Evolutionary conservation across 202 grass and related monocot genomes (phyloP).

Genomic region (Zoysia matrella): DNA sequence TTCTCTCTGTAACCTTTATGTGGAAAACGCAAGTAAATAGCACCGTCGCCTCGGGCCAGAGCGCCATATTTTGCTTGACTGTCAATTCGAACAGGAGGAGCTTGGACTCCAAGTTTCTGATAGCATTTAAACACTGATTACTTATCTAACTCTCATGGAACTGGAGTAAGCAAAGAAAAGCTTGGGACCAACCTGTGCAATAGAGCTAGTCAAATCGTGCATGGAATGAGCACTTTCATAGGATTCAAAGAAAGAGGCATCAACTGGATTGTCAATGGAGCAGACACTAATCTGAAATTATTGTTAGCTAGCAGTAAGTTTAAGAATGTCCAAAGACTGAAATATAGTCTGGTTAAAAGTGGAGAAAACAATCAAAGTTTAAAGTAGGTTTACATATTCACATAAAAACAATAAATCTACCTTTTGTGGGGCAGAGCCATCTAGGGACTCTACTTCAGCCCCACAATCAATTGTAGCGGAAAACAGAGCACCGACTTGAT

Average conservation of each 20-base stretch:
- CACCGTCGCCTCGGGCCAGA: slow-evolving; percentile 85
- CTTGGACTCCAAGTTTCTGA: slow-evolving; percentile 95
- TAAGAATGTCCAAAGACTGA: neutral
- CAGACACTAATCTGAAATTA: slow-evolving; percentile 76
- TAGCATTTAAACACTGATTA: slow-evolving; percentile 45
- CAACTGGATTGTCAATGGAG: slow-evolving; percentile 60
- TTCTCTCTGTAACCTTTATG: slow-evolving; percentile 93
- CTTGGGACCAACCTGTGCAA: slow-evolving; percentile 67
- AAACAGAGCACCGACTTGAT: slow-evolving; percentile 80
- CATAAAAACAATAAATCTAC: slow-evolving; percentile 33
- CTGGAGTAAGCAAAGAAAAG: slow-evolving; percentile 5
- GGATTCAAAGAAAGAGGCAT: slow-evolving; percentile 95
- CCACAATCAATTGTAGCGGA: slow-evolving; percentile 86
- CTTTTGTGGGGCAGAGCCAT: slow-evolving; percentile 74
- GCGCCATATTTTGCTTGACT: slow-evolving; percentile 99
- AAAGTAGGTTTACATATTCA: slow-evolving; percentile 27
- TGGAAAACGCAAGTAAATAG: slow-evolving; percentile 93
- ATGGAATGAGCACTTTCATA: slow-evolving; percentile 90
- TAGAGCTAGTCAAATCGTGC: slow-evolving; percentile 81
- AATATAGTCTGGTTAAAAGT: neutral
- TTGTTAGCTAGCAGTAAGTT: slow-evolving; percentile 11
- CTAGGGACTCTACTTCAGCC: slow-evolving; percentile 65
- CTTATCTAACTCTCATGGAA: slow-evolving; percentile 3
- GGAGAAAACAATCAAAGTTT: neutral
- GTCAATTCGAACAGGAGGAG: slow-evolving; percentile 93